Base-by-base conservation (phyloP, 1,284 basidiomycete species). In the Trametes sp. region DNA sequence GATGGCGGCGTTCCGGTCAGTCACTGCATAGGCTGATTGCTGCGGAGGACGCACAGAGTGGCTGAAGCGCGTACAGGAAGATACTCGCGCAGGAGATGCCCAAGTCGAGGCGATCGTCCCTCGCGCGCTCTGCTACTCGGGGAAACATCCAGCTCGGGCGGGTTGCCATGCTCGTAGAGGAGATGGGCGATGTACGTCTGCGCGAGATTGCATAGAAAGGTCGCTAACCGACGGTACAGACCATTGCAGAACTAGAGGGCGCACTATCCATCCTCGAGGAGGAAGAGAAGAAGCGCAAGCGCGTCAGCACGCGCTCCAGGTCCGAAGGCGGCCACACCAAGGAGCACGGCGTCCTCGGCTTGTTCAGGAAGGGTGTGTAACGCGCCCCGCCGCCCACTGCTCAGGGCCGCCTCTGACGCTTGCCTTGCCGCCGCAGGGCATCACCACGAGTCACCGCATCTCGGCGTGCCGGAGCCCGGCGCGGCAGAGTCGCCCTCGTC, bases 1-100 rank as follows among this genome's bases (percentile, higher is more conserved):
- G 92, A 91, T 91, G 82, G 65, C 77, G 31, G 86, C 88, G 35
- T 84, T 94, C 68, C 86, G 91, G 90, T 89, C 66, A 73, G 75
- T 69, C 11, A 14, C 19, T 8, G 24, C 9, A 24, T 35, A 6
- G 4, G 14, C 6, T 16, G 21, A 10, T 7, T 6, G 35, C 14
- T 16, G 21, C 0, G 35, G 21, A 4, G 19, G 7, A 21, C 36
- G 31, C 19, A 21, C 14, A 16, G 7, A 2, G 42, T 45, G 28
- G 19, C 50, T 54, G 46, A 53, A 45, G 55, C 33, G 16, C 54
- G 28, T 13, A 55, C 67, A 91, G 88, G 71, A 86, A 81, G 70
- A 88, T 89, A 70, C 83, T 89, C 54, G 76, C 77, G 10, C 73
- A 78, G 42, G 77, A 84, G 56, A 82, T 77, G 26, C 76, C 83